A percentile compares a stretch with the other conserved stretches of the same genome.
Evolutionary conservation across 495 filamentous ascomycete genomes (phyloP).

Genomic region (Xylona heveae): DNA sequence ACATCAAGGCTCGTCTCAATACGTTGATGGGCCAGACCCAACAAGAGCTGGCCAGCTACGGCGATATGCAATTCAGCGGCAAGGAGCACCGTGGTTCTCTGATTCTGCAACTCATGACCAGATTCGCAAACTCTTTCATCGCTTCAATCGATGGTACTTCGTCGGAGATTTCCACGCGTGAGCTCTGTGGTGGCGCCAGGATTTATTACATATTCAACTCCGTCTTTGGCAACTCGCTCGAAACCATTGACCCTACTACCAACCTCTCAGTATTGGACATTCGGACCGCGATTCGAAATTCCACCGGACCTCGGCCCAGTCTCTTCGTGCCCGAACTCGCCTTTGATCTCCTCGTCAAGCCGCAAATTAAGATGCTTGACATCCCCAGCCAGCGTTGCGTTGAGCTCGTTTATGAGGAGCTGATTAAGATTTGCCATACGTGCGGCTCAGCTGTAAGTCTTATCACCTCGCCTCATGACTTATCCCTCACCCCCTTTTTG

Average conservation of each 20-base stretch:
- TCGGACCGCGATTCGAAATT: constrained; percentile 93
- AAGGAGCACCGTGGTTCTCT: constrained; percentile 91
- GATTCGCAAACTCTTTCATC: constrained; percentile 94
- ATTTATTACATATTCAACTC: constrained; percentile 99
- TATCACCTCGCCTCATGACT: neutral
- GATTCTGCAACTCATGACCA: constrained; percentile 93
- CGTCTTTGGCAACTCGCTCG: constrained; percentile 91
- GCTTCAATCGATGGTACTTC: constrained; percentile 97
- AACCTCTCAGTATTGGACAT: constrained; percentile 96
- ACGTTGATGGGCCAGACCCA: constrained; percentile 99
- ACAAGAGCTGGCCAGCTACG: constrained; percentile 94
- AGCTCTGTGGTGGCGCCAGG: constrained; percentile 85
- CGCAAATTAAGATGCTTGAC: constrained; percentile 93
- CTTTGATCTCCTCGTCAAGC: constrained; percentile 93
- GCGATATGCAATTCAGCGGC: constrained; percentile 92
- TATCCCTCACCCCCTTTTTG: no score
- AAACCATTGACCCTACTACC: constrained; percentile 84
- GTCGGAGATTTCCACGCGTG: constrained; percentile 95
- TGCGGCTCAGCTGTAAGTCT: constrained; percentile 56
- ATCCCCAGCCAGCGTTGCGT: constrained; percentile 92
- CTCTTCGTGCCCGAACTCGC: constrained; percentile 94
- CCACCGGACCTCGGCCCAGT: constrained; percentile 85
- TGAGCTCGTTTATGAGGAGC: constrained; percentile 93
- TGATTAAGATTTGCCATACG: constrained; percentile 98
- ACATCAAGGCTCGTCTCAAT: constrained; percentile 95